These are phyloP conservation scores for Clathrus columnatus DNA, from an alignment of 768 basidiomycete species.

Conservation along the genomic window DNA sequence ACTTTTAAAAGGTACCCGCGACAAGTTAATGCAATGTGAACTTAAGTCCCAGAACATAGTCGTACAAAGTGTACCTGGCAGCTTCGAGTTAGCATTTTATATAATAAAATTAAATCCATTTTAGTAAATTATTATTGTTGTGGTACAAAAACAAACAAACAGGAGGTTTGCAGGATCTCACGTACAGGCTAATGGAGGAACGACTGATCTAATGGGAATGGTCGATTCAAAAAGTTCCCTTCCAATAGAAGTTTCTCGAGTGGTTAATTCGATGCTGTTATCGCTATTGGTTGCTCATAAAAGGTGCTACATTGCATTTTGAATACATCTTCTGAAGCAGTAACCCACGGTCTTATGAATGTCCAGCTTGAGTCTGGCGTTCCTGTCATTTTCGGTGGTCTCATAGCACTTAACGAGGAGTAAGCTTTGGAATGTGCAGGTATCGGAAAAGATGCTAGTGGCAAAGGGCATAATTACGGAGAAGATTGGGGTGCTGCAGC, in stretches of 20 bases:
- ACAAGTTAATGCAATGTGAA: conserved; percentile 74
- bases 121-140: conserved; percentile 4
- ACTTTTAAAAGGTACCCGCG: conserved; percentile 69
- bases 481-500: conserved; percentile 97
- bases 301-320: conserved; percentile 98
- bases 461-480: conserved; percentile 93
- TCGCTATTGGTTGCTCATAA: conserved; percentile 99
- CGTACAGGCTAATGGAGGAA: conserved; percentile 66
- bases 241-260: conserved; percentile 35
- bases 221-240: conserved; percentile 48
- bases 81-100: conserved; percentile 85
- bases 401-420: conserved; percentile 87
- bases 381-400: conserved; percentile 93
- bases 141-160: conserved; percentile 8
- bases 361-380: conserved; percentile 89
- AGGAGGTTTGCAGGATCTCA: conserved; percentile 88
- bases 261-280: conserved; percentile 86
- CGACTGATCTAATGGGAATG: conserved; percentile 74
- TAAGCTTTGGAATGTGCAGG: conserved; percentile 96
- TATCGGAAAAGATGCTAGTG: conserved; percentile 51
- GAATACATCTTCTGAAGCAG: conserved; percentile 96
- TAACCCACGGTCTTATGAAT: conserved; percentile 89
- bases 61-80: conserved; percentile 87
- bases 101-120: conserved; percentile 67
- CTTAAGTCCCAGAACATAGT: conserved; percentile 88